phyloP scores from a whole-genome alignment of 73 alveolate genomes.

The Uronychia binucleata region DNA sequence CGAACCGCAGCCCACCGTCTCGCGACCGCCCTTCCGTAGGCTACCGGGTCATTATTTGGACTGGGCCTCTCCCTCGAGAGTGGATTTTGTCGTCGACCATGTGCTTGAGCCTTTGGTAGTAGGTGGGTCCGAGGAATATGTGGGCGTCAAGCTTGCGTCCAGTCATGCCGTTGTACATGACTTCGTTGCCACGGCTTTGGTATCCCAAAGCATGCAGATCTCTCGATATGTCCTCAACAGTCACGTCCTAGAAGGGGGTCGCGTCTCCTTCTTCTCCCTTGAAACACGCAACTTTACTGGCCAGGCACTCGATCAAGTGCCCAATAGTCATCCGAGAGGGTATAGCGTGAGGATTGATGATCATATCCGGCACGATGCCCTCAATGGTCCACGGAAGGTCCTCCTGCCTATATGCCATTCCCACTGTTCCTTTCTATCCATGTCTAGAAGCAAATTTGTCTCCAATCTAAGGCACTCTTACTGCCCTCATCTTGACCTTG shows the following conservation, averaged over 20 bases:
- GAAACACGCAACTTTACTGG: constrained; percentile 92
- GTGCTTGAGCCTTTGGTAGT: constrained; percentile 99
- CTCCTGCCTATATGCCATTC: constrained; percentile 98
- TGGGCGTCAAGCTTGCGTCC: constrained; percentile 93
- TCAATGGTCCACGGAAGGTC: constrained; percentile 97
- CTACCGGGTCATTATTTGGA: constrained; percentile 95
- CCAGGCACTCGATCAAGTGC: constrained; percentile 98
- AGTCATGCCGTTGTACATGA: constrained; percentile 97
- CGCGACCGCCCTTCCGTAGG: constrained; percentile 99
- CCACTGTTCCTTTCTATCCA: constrained; percentile 99
- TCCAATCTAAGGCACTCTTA: constrained; percentile 98
- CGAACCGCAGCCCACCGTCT: constrained; percentile 99
- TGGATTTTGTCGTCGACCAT: constrained; percentile 99
- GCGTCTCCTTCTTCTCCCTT: constrained; percentile 97
- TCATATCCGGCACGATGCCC: constrained; percentile 96
- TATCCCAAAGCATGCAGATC: constrained; percentile 94
- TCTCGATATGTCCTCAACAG: constrained; percentile 93
- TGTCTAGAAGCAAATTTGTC: constrained; percentile 99
- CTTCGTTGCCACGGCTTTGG: constrained; percentile 96
- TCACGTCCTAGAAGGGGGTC: constrained; percentile 98
- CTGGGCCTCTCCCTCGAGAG: constrained; percentile 96
- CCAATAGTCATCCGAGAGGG: constrained; percentile 99
- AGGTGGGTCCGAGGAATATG: constrained; percentile 99
- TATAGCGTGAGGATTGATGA: constrained; percentile 99
- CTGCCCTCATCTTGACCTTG: constrained; percentile 92